These are phyloP conservation scores for Colletotrichum costaricense DNA, from an alignment of 2,329 filamentous ascomycete species.

Conservation along the genomic window DNA sequence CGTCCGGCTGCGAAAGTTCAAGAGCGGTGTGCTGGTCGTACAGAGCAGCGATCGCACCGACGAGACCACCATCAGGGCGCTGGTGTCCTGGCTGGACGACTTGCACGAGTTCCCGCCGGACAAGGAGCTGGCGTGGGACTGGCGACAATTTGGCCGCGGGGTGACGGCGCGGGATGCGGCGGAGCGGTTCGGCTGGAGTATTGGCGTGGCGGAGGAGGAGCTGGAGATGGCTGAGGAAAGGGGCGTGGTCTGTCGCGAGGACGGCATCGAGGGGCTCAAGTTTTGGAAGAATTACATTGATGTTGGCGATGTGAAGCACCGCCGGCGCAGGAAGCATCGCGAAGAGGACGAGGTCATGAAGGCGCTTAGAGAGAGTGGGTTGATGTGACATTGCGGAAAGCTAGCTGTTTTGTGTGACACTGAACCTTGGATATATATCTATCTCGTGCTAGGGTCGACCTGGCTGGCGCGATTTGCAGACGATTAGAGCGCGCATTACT, in stretches of 20 bases:
- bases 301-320: conserved; percentile 50
- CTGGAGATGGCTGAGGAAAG: conserved; percentile 96
- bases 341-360: conserved; percentile 55
- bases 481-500: conserved; percentile 32
- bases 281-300: conserved; percentile 90
- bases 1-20: conserved; percentile 88
- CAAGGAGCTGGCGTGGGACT: conserved; percentile 78
- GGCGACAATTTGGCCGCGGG: conserved; percentile 81
- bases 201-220: conserved; percentile 95
- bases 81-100: conserved; percentile 82
- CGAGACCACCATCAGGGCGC: conserved; percentile 83
- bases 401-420: not conserved
- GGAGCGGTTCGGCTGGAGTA: conserved; percentile 94
- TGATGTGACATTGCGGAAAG: conserved; percentile 40
- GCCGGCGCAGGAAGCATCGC: conserved; percentile 39
- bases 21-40: conserved; percentile 93
- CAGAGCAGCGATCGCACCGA: conserved; percentile 90
- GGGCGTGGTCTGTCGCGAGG: conserved; percentile 88
- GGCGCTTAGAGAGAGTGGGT: conserved; percentile 56
- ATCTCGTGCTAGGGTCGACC: conserved; percentile 10
- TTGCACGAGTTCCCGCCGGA: conserved; percentile 75
- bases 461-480: conserved; percentile 14
- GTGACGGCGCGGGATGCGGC: conserved; percentile 92
- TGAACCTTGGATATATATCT: conserved; percentile 28
- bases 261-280: conserved; percentile 87